Conservation (phyloP, 306 rosid genomes). For the Sphenostylis stenocarpa region DNA sequence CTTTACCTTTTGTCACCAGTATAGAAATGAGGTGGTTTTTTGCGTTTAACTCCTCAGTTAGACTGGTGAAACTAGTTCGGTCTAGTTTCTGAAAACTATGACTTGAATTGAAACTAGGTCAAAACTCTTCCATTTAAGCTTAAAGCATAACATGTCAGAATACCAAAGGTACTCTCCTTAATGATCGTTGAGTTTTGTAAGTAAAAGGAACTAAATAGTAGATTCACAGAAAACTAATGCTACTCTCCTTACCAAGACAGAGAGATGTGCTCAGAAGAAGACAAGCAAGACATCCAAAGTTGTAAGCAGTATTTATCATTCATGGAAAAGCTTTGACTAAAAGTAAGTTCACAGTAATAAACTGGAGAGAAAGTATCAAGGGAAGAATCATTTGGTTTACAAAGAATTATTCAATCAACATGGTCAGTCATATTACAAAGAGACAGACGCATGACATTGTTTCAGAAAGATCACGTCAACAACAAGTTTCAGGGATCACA, state of each 20-base stretch:
- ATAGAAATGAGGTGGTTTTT: not conserved
- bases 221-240: not conserved
- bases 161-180: too few relatives aligned
- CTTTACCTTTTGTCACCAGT: not conserved
- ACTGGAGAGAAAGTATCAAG: slow-evolving; percentile 25
- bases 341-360: not conserved
- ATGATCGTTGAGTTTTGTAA: not conserved
- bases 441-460: not conserved
- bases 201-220: not conserved
- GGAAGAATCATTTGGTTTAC: slow-evolving; percentile 24
- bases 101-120: not conserved
- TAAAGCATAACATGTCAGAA: not conserved
- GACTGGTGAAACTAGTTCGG: not conserved
- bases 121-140: slow-evolving; percentile 13
- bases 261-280: not conserved
- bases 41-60: not conserved
- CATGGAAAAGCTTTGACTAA: slow-evolving; percentile 7
- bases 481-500: slow-evolving; percentile 26
- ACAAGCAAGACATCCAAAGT: slow-evolving; percentile 13
- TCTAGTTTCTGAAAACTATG: too few relatives aligned
- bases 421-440: not conserved
- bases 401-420: not conserved
- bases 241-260: not conserved
- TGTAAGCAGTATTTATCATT: not conserved
- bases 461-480: slow-evolving; percentile 9